Conservation (phyloP, 2,329 filamentous ascomycete species). For the Colletotrichum tofieldiae region DNA sequence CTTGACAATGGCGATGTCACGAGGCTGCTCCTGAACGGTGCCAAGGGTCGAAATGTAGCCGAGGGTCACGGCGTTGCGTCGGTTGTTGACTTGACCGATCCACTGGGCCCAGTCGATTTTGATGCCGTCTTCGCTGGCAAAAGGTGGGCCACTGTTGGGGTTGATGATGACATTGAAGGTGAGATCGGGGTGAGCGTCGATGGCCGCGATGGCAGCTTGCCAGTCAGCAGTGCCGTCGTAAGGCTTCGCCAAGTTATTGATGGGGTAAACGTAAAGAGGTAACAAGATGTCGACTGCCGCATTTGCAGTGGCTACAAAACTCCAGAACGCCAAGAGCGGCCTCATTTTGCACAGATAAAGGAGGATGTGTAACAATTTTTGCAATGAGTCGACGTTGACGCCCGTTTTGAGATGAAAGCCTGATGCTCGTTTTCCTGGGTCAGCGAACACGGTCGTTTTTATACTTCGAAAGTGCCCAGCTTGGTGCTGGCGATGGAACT, state of each 20-base stretch:
- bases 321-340: neutral
- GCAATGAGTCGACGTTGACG: fast-evolving
- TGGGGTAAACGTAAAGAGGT: constrained; percentile 24
- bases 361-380: neutral
- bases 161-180: constrained; percentile 29
- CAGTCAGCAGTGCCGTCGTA: constrained; percentile 23
- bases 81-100: constrained; percentile 23
- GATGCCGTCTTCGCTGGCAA: constrained; percentile 11
- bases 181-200: constrained; percentile 14
- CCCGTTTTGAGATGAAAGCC: neutral
- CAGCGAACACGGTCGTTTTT: neutral
- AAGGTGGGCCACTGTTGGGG: constrained; percentile 12
- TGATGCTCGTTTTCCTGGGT: neutral
- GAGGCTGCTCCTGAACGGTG: constrained; percentile 1
- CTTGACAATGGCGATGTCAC: constrained; percentile 1
- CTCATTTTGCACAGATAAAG: neutral
- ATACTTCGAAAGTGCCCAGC: neutral
- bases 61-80: too few relatives aligned
- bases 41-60: too few relatives aligned
- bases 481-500: neutral
- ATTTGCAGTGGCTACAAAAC: neutral
- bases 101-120: constrained; percentile 30
- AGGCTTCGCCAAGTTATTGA: neutral
- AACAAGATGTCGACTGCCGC: constrained; percentile 16
- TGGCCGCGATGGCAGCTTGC: constrained; percentile 20